Evolutionary conservation across 805 yeast species (phyloP), one percentile per base, ranked within the genome.

Genomic region (Myxozyma sirexii): DNA sequence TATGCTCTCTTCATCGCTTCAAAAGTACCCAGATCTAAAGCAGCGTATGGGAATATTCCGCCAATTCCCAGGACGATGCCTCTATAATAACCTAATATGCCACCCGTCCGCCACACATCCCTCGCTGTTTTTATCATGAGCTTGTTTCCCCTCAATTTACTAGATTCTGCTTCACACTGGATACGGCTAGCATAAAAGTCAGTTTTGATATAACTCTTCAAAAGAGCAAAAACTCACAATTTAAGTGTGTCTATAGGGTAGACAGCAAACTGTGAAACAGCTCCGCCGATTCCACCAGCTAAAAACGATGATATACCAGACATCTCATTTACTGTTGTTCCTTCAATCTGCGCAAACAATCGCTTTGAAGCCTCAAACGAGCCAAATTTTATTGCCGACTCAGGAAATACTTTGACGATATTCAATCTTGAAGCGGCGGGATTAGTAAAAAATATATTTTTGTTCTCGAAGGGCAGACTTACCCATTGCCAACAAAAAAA

Each of bases 31-130:
- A 94, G 77, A 73, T 94, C 99, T 31, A 94, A 77, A 0, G 99
- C 99, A 0, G 98, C 97, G 72, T 92, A 94, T 0, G 99, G 99
- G 76, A 94, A 94, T 66, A 94, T 93, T 49, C 99, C 99, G 60
- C 92, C 82, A 3, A 92, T 83, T n/a, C 99, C 99, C 26, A 90
- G 96, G 54, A 83, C 74, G 21, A 93, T 79, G 27, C 99, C 99
- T 64, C 98, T 76, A 72, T 94, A 94, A 69, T 91, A 94, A 4
- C 88, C 74, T 47, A 80, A 74, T 1, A 89, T 27, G 0, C 98
- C 98, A 42, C 96, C 97, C 63, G 86, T 89, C 57, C 71, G 73
- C 74, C 82, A 88, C 89, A 93, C 87, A 52, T 86, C 84, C 64
- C 78, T 83, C 1, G 96, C 91, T 0, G 97, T 91, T 41, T 78